Evolutionary conservation across 768 basidiomycete species (phyloP).

Genomic region (Boletus insuetus): DNA sequence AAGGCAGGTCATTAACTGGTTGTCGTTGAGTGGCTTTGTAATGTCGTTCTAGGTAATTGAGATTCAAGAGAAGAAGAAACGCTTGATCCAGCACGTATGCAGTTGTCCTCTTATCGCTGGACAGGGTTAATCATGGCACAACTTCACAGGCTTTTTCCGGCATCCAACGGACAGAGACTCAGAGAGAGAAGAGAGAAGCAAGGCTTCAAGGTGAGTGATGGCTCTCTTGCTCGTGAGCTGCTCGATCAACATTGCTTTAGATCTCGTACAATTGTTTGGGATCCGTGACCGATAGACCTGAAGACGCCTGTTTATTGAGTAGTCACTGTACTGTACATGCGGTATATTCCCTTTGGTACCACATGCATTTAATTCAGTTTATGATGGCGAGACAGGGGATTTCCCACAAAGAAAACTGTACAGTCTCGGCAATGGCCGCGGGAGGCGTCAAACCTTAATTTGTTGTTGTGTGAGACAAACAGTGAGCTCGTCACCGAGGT

Average conservation of each 20-base stretch:
- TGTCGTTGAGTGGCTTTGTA: neutral
- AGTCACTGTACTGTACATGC: constrained; percentile 11
- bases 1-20: constrained; percentile 47
- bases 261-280: constrained; percentile 60
- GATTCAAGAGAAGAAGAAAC: constrained; percentile 85
- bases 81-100: constrained; percentile 67
- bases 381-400: neutral
- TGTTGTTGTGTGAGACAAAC: constrained; percentile 12
- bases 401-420: constrained; percentile 22
- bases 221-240: neutral
- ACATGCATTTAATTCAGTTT: neutral
- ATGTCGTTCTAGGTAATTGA: constrained; percentile 57
- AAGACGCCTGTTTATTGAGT: neutral
- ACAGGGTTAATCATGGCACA: neutral
- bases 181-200: constrained; percentile 74
- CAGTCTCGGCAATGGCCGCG: constrained; percentile 28
- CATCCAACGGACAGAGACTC: constrained; percentile 71
- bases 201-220: constrained; percentile 64
- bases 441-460: constrained; percentile 25
- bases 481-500: constrained; percentile 24
- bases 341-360: constrained; percentile 8
- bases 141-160: constrained; percentile 75
- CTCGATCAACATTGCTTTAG: constrained; percentile 30
- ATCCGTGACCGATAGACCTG: constrained; percentile 26
- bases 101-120: neutral